These are phyloP conservation scores for Paragyromitra xinjiangensis DNA, from an alignment of 495 filamentous ascomycete species.

Conservation along the genomic window DNA sequence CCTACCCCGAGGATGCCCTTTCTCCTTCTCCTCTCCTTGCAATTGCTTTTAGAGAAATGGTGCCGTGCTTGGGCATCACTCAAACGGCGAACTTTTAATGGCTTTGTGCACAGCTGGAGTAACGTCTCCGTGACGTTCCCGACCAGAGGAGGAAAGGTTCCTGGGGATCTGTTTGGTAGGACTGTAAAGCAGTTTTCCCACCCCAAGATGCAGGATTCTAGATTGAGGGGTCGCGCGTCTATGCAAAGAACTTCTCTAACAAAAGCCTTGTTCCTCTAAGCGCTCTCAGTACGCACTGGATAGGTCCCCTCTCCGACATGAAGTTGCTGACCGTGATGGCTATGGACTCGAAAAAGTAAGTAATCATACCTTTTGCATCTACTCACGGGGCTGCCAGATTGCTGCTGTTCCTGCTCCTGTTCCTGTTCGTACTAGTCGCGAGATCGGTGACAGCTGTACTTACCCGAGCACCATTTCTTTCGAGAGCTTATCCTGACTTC, in stretches of 20 bases:
- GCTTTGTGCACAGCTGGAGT: conserved; percentile 34
- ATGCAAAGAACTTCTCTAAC: conserved; percentile 54
- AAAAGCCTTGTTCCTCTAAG: conserved; percentile 43
- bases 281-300: conserved; percentile 30
- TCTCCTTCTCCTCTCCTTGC: conserved; percentile 41
- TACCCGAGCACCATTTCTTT: conserved; percentile 32
- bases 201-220: conserved; percentile 48
- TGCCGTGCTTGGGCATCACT: conserved; percentile 39
- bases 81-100: conserved; percentile 40
- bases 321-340: conserved; percentile 24
- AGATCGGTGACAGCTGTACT: conserved; percentile 41
- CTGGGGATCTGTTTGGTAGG: conserved; percentile 38
- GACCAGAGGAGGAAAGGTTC: conserved; percentile 16
- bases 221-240: conserved; percentile 55
- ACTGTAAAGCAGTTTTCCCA: conserved; percentile 20
- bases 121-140: conserved; percentile 35
- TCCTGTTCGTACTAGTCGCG: conserved; percentile 4
- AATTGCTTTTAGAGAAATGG: conserved; percentile 32
- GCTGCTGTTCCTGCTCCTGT: conserved; percentile 7
- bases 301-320: conserved; percentile 18
- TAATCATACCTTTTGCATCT: not conserved
- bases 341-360: conserved; percentile 19
- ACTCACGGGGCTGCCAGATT: not conserved
- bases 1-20: conserved; percentile 39
- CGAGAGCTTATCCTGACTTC: conserved; percentile 46